Conservation (phyloP, 1,284 basidiomycete genomes). For the Fomes fomentarius region DNA sequence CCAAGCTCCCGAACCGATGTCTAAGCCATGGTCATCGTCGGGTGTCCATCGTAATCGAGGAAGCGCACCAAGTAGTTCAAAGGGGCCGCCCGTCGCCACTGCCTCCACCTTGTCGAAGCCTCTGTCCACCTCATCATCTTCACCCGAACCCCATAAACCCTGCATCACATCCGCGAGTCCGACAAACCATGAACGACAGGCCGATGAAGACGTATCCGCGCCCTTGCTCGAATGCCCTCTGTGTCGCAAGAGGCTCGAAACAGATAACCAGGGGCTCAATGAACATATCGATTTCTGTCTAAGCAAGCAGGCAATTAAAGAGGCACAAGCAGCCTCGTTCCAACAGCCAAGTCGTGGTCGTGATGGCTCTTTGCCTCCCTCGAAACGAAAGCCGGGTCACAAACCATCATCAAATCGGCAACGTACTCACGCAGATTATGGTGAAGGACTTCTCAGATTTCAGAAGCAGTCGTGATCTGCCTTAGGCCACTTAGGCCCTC, state of each 20-base stretch:
- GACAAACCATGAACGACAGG: constrained; percentile 8
- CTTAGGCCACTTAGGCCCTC: no score
- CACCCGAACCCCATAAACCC: background rate
- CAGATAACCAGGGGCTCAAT: constrained; percentile 71
- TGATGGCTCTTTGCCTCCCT: background rate
- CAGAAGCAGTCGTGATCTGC: constrained; percentile 2
- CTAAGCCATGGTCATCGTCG: constrained; percentile 5
- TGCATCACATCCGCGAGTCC: background rate
- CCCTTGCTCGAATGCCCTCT: constrained; percentile 58
- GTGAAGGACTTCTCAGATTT: constrained; percentile 10
- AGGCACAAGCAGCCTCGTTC: constrained; percentile 50
- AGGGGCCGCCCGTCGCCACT: background rate
- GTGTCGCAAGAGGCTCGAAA: constrained; percentile 56
- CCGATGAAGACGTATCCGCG: constrained; percentile 23
- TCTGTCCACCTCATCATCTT: background rate
- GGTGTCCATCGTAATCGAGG: background rate
- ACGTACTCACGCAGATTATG: background rate
- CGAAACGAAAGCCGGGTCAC: background rate
- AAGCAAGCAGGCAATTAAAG: constrained; percentile 67
- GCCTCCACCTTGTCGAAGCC: background rate
- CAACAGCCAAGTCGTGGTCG: background rate
- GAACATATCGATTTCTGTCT: constrained; percentile 79
- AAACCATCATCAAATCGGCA: background rate
- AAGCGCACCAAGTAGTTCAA: background rate
- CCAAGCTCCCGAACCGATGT: background rate